These are phyloP conservation scores for Candida freyschussii DNA, from an alignment of 1,139 yeast genomes.

Conservation along the genomic window DNA sequence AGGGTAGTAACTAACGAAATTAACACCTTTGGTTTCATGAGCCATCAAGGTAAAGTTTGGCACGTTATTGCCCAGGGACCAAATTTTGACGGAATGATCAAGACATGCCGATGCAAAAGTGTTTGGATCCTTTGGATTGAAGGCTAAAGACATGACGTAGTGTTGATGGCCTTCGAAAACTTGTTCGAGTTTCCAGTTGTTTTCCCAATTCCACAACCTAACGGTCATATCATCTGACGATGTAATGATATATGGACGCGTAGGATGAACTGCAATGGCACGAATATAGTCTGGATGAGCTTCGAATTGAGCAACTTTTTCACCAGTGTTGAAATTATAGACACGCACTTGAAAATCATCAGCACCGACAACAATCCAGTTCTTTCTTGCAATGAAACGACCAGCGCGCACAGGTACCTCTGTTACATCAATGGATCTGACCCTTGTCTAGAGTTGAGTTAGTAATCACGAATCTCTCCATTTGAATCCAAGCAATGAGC, in stretches of 20 bases:
- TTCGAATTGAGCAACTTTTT: slow-evolving; percentile 89
- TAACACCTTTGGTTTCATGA: slow-evolving; percentile 90
- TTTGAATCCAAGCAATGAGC: too few relatives aligned
- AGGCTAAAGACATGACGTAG: slow-evolving; percentile 89
- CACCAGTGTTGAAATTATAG: slow-evolving; percentile 92
- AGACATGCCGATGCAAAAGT: slow-evolving; percentile 96
- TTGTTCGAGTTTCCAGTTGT: slow-evolving; percentile 84
- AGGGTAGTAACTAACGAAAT: slow-evolving; percentile 94
- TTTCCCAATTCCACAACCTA: slow-evolving; percentile 97
- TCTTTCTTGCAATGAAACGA: slow-evolving; percentile 89
- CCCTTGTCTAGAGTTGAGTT: too few relatives aligned
- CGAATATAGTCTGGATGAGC: slow-evolving; percentile 98
- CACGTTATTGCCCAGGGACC: slow-evolving; percentile 87
- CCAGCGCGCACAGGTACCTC: slow-evolving; percentile 96
- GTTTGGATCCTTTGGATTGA: slow-evolving; percentile 96
- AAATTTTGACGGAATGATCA: slow-evolving; percentile 92
- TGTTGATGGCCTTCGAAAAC: slow-evolving; percentile 94
- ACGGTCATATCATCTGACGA: slow-evolving; percentile 90
- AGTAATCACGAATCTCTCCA: too few relatives aligned
- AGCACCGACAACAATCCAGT: slow-evolving; percentile 95
- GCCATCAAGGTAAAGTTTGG: slow-evolving; percentile 92
- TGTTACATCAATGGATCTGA: slow-evolving; percentile 78
- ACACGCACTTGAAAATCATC: slow-evolving; percentile 94
- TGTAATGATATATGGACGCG: slow-evolving; percentile 82
- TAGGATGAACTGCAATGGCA: slow-evolving; percentile 88